phyloP scores from a whole-genome alignment of 2,329 filamentous ascomycete genomes.

The Xylaria arbuscula region DNA sequence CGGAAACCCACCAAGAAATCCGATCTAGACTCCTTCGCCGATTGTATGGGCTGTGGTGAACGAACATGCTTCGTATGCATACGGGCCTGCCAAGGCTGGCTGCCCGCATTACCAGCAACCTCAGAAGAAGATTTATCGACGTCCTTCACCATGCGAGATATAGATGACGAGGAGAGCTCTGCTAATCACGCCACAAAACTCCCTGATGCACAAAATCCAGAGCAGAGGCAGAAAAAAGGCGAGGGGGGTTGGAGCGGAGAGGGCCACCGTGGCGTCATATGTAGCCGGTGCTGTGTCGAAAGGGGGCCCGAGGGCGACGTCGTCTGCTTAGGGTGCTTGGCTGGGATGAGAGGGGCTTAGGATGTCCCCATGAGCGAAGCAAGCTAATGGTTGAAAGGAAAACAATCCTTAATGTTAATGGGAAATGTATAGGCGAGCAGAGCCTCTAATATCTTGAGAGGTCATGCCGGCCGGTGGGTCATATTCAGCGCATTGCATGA shows the following conservation, averaged over 20 bases:
- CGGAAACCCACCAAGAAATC: conserved; percentile 72
- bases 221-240: conserved; percentile 36
- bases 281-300: conserved; percentile 76
- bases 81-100: conserved; percentile 68
- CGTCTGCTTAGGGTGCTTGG: conserved; percentile 72
- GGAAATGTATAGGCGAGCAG: neutral
- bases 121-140: conserved; percentile 51
- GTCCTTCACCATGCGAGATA: conserved; percentile 65
- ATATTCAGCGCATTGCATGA: neutral
- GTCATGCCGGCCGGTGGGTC: neutral
- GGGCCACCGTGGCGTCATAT: conserved; percentile 67
- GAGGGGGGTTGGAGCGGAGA: conserved; percentile 47
- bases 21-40: conserved; percentile 73
- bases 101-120: conserved; percentile 41
- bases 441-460: neutral
- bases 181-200: conserved; percentile 17
- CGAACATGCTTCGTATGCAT: conserved; percentile 77
- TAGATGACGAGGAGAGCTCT: conserved; percentile 50
- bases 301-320: conserved; percentile 72
- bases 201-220: conserved; percentile 19
- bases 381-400: neutral
- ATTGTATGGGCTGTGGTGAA: conserved; percentile 70
- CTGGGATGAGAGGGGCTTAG: conserved; percentile 55
- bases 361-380: conserved; percentile 20
- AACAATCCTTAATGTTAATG: neutral